Conservation (phyloP, 176 grass and related monocot species). For the Pontederia paniculata region DNA sequence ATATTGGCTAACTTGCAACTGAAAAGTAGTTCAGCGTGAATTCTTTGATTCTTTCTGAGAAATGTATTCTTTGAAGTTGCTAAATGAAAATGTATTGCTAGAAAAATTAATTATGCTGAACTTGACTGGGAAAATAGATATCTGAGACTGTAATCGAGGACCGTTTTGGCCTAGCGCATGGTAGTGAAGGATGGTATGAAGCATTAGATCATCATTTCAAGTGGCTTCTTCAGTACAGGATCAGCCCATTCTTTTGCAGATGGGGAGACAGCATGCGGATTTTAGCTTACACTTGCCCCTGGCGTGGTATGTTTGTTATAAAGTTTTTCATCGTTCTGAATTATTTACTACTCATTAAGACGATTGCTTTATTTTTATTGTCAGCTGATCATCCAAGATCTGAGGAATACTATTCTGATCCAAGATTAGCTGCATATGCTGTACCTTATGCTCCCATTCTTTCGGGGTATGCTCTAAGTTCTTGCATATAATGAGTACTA, state of each 20-base stretch:
- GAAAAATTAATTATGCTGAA: conserved; percentile 13
- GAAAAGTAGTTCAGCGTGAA: too few species aligned
- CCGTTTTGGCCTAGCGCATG: conserved; percentile 85
- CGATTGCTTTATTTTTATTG: conserved; percentile 24
- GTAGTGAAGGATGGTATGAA: conserved; percentile 77
- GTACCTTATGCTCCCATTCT: conserved; percentile 92
- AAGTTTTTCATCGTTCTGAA: neutral
- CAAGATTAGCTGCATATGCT: conserved; percentile 96
- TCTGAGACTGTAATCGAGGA: conserved; percentile 99
- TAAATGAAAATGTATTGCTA: too few species aligned
- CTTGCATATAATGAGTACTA: conserved; percentile 4
- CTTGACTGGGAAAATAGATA: conserved; percentile 57
- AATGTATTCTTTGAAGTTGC: too few species aligned
- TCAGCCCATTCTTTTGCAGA: conserved; percentile 98
- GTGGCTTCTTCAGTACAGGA: conserved; percentile 90
- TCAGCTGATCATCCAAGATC: conserved; percentile 94
- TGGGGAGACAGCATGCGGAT: conserved; percentile 98
- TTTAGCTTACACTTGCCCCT: conserved; percentile 93
- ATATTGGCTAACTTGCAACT: too few species aligned
- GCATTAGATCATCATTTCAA: conserved; percentile 81
- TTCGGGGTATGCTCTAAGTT: conserved; percentile 47
- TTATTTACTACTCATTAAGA: neutral
- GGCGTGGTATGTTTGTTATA: conserved; percentile 51
- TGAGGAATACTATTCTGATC: conserved; percentile 83
- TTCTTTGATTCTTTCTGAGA: too few species aligned